phyloP scores from a whole-genome alignment of 495 filamentous ascomycete species.

The Tricharina praecox region DNA sequence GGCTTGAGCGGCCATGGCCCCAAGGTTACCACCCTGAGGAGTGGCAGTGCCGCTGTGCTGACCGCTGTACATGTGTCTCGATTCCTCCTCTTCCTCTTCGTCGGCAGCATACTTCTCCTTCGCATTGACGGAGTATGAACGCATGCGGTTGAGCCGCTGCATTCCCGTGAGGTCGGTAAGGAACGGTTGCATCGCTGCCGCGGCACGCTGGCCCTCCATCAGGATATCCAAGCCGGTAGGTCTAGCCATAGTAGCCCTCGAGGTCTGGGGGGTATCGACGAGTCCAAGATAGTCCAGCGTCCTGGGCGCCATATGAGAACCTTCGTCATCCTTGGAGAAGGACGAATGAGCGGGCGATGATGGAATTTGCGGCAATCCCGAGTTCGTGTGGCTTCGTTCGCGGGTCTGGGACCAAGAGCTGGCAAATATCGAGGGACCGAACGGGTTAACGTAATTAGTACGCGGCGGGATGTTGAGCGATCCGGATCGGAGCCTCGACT shows the following conservation, averaged over 20 bases:
- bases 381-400: slow-evolving; percentile 54
- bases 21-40: slow-evolving; percentile 33
- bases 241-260: slow-evolving; percentile 51
- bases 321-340: slow-evolving; percentile 72
- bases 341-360: slow-evolving; percentile 78
- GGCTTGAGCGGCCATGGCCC: slow-evolving; percentile 48
- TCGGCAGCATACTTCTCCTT: slow-evolving; percentile 94
- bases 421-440: slow-evolving; percentile 78
- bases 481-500: slow-evolving; percentile 72
- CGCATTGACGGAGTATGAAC: slow-evolving; percentile 95
- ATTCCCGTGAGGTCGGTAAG: slow-evolving; percentile 61
- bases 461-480: slow-evolving; percentile 71
- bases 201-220: slow-evolving; percentile 32
- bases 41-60: slow-evolving; percentile 31
- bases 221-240: slow-evolving; percentile 41
- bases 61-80: slow-evolving; percentile 39
- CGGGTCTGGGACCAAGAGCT: slow-evolving; percentile 73
- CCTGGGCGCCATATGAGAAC: slow-evolving; percentile 69
- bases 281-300: slow-evolving; percentile 92
- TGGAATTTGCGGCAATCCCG: slow-evolving; percentile 64
- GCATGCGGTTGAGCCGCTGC: slow-evolving; percentile 68
- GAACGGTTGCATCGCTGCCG: slow-evolving; percentile 47
- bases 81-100: slow-evolving; percentile 73
- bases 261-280: slow-evolving; percentile 79
- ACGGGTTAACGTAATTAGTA: slow-evolving; percentile 58